Percentiles rank a stretch among this genome's conserved stretches.
phyloP scores from a whole-genome alignment of 164 flowering plant species.

The Protea cynaroides region DNA sequence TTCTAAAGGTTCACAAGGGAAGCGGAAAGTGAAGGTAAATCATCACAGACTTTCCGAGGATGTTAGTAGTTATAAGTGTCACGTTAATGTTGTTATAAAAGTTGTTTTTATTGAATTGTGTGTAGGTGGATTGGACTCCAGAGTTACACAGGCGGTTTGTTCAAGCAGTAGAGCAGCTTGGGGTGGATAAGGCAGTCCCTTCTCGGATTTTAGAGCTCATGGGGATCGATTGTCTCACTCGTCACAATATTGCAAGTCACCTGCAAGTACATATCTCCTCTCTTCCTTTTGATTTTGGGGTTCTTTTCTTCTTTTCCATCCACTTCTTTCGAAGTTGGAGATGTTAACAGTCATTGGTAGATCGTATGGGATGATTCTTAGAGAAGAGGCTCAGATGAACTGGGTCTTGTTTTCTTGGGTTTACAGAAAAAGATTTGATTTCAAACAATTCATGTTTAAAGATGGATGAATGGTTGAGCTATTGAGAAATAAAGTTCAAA shows the following conservation, averaged over 20 bases:
- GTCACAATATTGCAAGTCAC: slow-evolving; percentile 98
- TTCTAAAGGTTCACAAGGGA: slow-evolving; percentile 40
- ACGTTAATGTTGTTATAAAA: background rate
- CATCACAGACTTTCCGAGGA: background rate
- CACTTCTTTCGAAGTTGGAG: too few relatives aligned
- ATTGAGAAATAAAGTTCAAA: too few relatives aligned
- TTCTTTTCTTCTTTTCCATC: too few relatives aligned
- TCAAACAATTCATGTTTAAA: too few relatives aligned
- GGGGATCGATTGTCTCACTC: slow-evolving; percentile 96
- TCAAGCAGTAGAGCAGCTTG: slow-evolving; percentile 98
- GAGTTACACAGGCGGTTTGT: slow-evolving; percentile 89
- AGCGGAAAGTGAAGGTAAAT: slow-evolving; percentile 54
- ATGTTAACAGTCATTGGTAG: too few relatives aligned
- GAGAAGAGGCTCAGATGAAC: too few relatives aligned
- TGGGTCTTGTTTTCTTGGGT: too few relatives aligned
- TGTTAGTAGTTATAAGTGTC: too few relatives aligned
- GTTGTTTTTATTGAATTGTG: slow-evolving; percentile 28
- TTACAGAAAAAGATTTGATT: too few relatives aligned
- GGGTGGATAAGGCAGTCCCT: slow-evolving; percentile 97
- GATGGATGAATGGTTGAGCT: too few relatives aligned
- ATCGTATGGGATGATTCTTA: too few relatives aligned
- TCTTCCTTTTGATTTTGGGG: too few relatives aligned
- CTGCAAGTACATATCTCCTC: slow-evolving; percentile 55
- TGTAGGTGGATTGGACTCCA: slow-evolving; percentile 99
- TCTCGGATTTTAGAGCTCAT: slow-evolving; percentile 91